Evolutionary conservation across 768 basidiomycete species (phyloP), one percentile per base, ranked within the genome.

Genomic region (Leccinum incarnatum): DNA sequence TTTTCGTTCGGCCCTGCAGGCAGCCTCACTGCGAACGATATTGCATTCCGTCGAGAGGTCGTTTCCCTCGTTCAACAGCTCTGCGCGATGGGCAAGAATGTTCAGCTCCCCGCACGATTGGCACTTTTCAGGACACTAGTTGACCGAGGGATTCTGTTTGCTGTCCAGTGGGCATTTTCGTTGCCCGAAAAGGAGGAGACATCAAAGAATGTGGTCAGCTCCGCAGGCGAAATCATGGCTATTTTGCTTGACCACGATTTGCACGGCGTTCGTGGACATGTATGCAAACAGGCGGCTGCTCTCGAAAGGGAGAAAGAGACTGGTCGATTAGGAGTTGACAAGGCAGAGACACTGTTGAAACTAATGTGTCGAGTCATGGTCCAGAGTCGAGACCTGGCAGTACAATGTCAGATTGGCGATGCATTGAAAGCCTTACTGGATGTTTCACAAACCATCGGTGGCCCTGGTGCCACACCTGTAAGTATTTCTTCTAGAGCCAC

Each of bases 71-170:
- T 99, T 49, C 94, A 97, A 66, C 94, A 98, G 64, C 83, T 98
- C 9, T 91, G 92, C 67, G 81, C 88, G 57, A 95, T 99, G 91
- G 95, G 92, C 59, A 99, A 98, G 81, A 95, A 94, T 69, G 89
- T 98, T 9, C 96, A 98, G 70, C 80, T 97, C 17, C 88, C 90
- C 15, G 83, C 89, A 15, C 89, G 97, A 37, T 80, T 95, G 71
- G 77, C 84, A 2, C 83, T 98, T 10, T 98, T 96, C 76, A 87
- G 93, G 51, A 81, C 86, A 8, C 82, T 98, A 23, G 85, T 95
- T 53, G 94, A 97, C 61, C 84, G 89, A 6, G 96, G 94, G 2
- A 81, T 98, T 47, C 78, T 98, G 2, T 89, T 89, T 62, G 91
- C 90, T n/a, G 85, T 95, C 14, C 93, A 97, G 67, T 96, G 93